These are phyloP conservation scores for Zygoascus tannicola DNA, from an alignment of 805 yeast genomes.

Conservation along the genomic window DNA sequence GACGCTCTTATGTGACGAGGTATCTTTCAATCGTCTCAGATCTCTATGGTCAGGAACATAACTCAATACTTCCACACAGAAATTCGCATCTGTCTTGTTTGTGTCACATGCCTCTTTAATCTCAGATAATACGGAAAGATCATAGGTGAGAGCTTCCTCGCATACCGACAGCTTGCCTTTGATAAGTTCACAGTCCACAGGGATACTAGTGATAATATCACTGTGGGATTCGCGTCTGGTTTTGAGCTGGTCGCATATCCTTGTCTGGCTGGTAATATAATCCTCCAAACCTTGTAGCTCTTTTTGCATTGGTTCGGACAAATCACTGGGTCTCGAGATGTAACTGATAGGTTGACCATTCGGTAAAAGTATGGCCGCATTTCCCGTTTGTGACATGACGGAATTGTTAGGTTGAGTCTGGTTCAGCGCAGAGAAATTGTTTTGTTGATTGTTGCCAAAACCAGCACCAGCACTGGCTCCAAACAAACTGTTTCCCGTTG, in stretches of 20 bases:
- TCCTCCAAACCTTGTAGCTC: constrained; percentile 48
- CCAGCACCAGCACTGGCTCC: not conserved
- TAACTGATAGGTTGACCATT: constrained; percentile 2
- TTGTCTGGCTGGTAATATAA: constrained; percentile 45
- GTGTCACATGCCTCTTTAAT: constrained; percentile 20
- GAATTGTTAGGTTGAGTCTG: not conserved
- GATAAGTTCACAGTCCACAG: constrained; percentile 46
- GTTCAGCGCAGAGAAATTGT: not conserved
- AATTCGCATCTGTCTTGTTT: constrained; percentile 24
- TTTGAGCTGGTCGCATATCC: constrained; percentile 42
- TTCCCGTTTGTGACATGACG: not conserved
- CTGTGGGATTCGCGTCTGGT: constrained; percentile 34
- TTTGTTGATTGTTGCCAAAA: constrained; percentile 4
- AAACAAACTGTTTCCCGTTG: not conserved
- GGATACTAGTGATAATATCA: constrained; percentile 41
- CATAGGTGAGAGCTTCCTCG: constrained; percentile 44
- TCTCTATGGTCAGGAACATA: constrained; percentile 5
- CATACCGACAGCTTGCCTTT: constrained; percentile 41
- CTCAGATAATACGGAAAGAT: constrained; percentile 28
- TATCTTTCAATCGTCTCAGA: constrained; percentile 1
- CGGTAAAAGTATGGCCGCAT: not conserved
- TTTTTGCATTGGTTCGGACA: constrained; percentile 43
- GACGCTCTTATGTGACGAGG: not conserved
- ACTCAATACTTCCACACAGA: constrained; percentile 19
- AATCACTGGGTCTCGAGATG: constrained; percentile 41